phyloP scores from a whole-genome alignment of 164 flowering plant genomes.

The Kingdonia uniflora region DNA sequence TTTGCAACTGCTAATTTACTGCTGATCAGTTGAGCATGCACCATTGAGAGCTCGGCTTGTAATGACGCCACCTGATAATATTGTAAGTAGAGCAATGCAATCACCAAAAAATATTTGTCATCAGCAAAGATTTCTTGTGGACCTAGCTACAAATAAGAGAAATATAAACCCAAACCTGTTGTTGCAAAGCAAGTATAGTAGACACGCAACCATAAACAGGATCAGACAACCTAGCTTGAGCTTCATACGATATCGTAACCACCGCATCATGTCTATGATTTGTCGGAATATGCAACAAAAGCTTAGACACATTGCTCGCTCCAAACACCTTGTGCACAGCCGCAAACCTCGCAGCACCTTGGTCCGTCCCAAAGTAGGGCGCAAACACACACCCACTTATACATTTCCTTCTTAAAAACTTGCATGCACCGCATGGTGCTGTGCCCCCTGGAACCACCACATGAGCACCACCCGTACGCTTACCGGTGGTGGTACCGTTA shows the following conservation, averaged over 20 bases:
- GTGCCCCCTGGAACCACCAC: neutral
- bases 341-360: constrained; percentile 82
- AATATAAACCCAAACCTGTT: constrained; percentile 80
- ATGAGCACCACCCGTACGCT: constrained; percentile 6
- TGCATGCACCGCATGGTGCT: constrained; percentile 91
- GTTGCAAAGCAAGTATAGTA: constrained; percentile 77
- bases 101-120: too few species aligned
- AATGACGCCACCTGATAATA: constrained; percentile 51
- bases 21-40: constrained; percentile 64
- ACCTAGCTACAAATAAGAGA: too few species aligned
- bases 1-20: constrained; percentile 51
- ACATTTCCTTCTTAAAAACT: constrained; percentile 87
- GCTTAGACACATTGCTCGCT: constrained; percentile 87
- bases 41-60: constrained; percentile 65
- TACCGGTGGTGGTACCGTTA: constrained; percentile 12
- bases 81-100: neutral
- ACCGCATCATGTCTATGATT: constrained; percentile 76
- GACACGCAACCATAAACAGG: constrained; percentile 94
- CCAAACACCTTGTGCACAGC: constrained; percentile 92
- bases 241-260: constrained; percentile 74
- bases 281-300: constrained; percentile 54
- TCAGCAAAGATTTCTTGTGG: too few species aligned
- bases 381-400: constrained; percentile 76
- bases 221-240: constrained; percentile 85
- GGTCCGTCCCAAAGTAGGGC: constrained; percentile 78